phyloP scores from a whole-genome alignment of 2,329 filamentous ascomycete species.

The Trichoderma simmonsii region DNA sequence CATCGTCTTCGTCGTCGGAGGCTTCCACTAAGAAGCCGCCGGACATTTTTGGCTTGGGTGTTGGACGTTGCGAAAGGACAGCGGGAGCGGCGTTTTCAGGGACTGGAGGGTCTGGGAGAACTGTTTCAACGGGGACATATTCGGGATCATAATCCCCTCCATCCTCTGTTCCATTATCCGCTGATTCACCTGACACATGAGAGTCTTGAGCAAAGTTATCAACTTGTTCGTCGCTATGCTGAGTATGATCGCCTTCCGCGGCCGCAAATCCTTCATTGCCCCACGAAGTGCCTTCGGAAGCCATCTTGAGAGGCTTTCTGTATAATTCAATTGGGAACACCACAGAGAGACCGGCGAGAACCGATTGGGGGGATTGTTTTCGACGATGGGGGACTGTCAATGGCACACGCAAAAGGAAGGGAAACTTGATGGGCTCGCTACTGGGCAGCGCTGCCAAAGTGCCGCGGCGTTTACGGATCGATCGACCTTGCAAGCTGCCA shows the following conservation, averaged over 20 bases:
- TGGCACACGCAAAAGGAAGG: neutral
- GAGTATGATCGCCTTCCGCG: slow-evolving; percentile 54
- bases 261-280: slow-evolving; percentile 52
- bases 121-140: slow-evolving; percentile 46
- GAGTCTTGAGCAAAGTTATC: slow-evolving; percentile 48
- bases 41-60: slow-evolving; percentile 56
- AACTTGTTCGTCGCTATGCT: slow-evolving; percentile 55
- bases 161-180: slow-evolving; percentile 49
- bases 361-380: neutral
- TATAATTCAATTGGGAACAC: slow-evolving; percentile 10
- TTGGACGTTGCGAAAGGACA: slow-evolving; percentile 29
- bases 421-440: neutral
- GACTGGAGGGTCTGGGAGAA: slow-evolving; percentile 40
- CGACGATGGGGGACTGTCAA: neutral
- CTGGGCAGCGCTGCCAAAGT: neutral
- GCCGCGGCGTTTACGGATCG: neutral
- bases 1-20: slow-evolving; percentile 54
- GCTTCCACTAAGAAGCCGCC: slow-evolving; percentile 60
- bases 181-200: slow-evolving; percentile 48
- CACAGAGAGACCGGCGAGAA: neutral
- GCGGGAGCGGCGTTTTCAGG: slow-evolving; percentile 29
- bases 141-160: slow-evolving; percentile 58
- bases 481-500: neutral
- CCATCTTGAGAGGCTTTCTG: slow-evolving; percentile 30
- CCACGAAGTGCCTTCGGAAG: slow-evolving; percentile 44